phyloP scores from a whole-genome alignment of 345 rosid species.

The Syzygium oleosum region DNA sequence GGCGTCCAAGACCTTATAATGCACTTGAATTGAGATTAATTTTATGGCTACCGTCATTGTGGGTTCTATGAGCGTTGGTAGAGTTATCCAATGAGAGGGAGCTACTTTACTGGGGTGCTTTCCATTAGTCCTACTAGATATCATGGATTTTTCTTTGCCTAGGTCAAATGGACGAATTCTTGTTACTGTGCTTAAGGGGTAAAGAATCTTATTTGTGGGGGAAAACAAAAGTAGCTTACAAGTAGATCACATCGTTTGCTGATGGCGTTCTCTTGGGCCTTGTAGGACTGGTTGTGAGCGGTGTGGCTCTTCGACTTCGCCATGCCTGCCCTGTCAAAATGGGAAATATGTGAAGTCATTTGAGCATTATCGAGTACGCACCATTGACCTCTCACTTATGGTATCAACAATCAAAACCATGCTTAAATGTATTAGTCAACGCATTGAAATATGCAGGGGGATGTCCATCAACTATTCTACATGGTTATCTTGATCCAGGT shows the following conservation, averaged over 20 bases:
- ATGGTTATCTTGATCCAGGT: neutral
- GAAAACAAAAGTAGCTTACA: neutral
- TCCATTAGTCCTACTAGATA: neutral
- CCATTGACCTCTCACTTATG: neutral
- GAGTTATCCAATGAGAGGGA: neutral
- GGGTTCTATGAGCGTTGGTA: neutral
- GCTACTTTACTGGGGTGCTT: neutral
- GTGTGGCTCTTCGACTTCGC: conserved; percentile 99
- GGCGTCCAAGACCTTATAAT: neutral
- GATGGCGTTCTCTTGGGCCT: conserved; percentile 95
- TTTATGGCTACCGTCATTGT: neutral
- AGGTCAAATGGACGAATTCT: neutral
- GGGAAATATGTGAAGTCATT: neutral
- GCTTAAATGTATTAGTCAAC: neutral
- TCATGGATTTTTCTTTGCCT: neutral
- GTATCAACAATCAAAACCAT: neutral
- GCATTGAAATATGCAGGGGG: neutral
- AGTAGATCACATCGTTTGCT: neutral
- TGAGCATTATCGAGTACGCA: neutral
- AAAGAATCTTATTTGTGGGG: neutral
- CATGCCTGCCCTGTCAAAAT: conserved; percentile 32
- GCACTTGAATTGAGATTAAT: neutral
- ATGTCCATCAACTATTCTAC: neutral
- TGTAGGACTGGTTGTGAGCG: conserved; percentile 92
- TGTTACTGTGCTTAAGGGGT: neutral